Evolutionary conservation across 306 rosid species (phyloP).

Genomic region (Mimosa pudica): DNA sequence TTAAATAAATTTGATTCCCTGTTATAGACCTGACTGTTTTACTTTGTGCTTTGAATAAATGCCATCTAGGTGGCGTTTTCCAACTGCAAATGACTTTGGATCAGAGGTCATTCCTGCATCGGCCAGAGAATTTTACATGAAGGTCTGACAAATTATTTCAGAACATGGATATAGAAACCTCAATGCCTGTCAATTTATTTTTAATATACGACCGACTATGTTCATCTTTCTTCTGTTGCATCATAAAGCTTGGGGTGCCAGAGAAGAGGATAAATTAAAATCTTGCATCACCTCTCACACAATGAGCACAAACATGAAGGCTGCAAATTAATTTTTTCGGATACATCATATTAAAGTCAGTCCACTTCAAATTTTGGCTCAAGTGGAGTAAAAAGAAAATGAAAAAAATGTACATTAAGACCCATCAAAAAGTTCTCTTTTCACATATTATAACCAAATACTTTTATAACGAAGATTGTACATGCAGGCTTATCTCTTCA

Average conservation of each 20-base stretch:
- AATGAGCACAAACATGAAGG: neutral
- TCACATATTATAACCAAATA: neutral
- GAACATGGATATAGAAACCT: neutral
- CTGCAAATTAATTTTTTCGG: neutral
- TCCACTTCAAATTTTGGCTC: neutral
- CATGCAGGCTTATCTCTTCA: constrained; percentile 76
- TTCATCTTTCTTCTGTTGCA: neutral
- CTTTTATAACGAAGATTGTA: neutral
- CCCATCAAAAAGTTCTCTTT: neutral
- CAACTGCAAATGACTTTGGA: constrained; percentile 81
- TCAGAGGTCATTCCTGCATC: constrained; percentile 83
- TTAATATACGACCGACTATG: neutral
- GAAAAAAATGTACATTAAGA: neutral
- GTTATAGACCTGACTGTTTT: neutral
- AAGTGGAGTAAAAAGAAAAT: neutral
- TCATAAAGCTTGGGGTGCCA: neutral
- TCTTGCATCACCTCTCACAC: no score
- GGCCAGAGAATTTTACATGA: constrained; percentile 63
- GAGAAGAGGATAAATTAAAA: neutral
- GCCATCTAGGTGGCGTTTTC: constrained; percentile 67
- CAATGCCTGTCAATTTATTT: neutral
- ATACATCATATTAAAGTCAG: neutral
- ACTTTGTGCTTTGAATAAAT: constrained; percentile 21
- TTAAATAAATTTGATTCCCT: neutral
- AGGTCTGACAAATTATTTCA: constrained; percentile 46